Evolutionary conservation across 225 moss, liverwort and hornwort genomes (phyloP).

Genomic region (Asterella californica): DNA sequence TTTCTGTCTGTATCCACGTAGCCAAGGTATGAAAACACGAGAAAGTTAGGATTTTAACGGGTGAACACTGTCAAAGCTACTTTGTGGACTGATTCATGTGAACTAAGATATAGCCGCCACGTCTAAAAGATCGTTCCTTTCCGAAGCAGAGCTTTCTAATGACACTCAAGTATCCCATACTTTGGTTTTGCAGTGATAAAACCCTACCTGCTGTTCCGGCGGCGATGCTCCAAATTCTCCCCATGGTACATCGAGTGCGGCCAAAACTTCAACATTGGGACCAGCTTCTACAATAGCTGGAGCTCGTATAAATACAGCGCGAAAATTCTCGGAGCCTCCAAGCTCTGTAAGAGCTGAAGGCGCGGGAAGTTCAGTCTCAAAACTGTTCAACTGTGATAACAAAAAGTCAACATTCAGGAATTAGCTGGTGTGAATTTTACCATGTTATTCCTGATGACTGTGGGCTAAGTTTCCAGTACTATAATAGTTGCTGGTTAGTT

Average conservation of each 20-base stretch:
- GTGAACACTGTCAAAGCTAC: neutral
- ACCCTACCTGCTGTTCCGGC: slow-evolving; percentile 46
- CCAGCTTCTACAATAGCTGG: slow-evolving; percentile 83
- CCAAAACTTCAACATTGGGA: slow-evolving; percentile 78
- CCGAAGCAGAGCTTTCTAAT: too few relatives aligned
- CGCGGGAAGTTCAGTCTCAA: slow-evolving; percentile 77
- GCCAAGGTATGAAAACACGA: too few relatives aligned
- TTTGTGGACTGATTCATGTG: neutral
- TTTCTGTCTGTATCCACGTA: slow-evolving; percentile 22
- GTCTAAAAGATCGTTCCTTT: neutral
- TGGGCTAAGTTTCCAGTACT: too few relatives aligned
- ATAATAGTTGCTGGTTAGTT: too few relatives aligned
- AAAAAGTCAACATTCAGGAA: neutral
- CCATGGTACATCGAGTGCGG: slow-evolving; percentile 44
- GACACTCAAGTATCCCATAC: neutral
- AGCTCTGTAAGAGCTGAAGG: slow-evolving; percentile 56
- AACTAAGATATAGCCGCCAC: neutral
- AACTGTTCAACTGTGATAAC: slow-evolving; percentile 69
- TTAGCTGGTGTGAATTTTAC: neutral
- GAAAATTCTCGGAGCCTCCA: slow-evolving; percentile 64
- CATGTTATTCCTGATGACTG: too few relatives aligned
- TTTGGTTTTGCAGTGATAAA: neutral
- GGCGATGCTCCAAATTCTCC: slow-evolving; percentile 18
- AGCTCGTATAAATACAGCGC: slow-evolving; percentile 95
- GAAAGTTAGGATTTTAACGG: neutral